Evolutionary conservation across 2,329 filamentous ascomycete genomes (phyloP).

Genomic region (Lachnellula suecica): DNA sequence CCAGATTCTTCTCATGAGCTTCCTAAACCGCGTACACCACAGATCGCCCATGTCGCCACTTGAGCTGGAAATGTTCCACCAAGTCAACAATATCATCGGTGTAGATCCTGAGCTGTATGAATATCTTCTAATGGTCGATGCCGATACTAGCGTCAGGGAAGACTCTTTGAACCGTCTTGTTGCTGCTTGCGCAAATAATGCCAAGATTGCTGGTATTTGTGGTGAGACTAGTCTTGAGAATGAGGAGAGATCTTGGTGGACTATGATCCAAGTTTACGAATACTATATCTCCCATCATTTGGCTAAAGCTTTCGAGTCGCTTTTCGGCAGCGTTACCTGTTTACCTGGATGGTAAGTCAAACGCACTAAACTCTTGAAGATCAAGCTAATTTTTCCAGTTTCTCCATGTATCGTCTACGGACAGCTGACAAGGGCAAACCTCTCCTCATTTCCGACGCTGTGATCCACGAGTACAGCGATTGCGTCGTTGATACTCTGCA

Average conservation of each 20-base stretch:
- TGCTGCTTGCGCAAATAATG: constrained; percentile 87
- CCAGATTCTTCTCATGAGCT: constrained; percentile 92
- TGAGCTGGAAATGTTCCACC: constrained; percentile 97
- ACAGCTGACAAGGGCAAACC: constrained; percentile 93
- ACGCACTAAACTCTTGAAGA: not conserved
- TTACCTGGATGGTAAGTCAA: constrained; percentile 88
- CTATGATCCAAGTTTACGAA: constrained; percentile 99
- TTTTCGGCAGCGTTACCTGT: constrained; percentile 98
- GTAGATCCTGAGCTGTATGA: constrained; percentile 97
- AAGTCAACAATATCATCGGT: constrained; percentile 98
- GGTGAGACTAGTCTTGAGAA: constrained; percentile 96
- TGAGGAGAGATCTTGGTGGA: constrained; percentile 94
- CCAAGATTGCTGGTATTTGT: constrained; percentile 95
- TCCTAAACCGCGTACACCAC: constrained; percentile 96
- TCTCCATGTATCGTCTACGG: constrained; percentile 96
- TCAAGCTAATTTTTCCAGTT: constrained; percentile 60
- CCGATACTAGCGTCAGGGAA: constrained; percentile 90
- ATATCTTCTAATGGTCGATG: constrained; percentile 95
- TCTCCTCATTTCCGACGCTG: constrained; percentile 84
- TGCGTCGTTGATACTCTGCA: constrained; percentile 92
- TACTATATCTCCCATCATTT: constrained; percentile 99
- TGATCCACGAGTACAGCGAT: constrained; percentile 87
- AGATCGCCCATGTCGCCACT: constrained; percentile 92
- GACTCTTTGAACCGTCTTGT: constrained; percentile 92
- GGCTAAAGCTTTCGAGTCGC: constrained; percentile 93